phyloP scores from a whole-genome alignment of 2,329 filamentous ascomycete species.

The Neoscytalidium dimidiatum region DNA sequence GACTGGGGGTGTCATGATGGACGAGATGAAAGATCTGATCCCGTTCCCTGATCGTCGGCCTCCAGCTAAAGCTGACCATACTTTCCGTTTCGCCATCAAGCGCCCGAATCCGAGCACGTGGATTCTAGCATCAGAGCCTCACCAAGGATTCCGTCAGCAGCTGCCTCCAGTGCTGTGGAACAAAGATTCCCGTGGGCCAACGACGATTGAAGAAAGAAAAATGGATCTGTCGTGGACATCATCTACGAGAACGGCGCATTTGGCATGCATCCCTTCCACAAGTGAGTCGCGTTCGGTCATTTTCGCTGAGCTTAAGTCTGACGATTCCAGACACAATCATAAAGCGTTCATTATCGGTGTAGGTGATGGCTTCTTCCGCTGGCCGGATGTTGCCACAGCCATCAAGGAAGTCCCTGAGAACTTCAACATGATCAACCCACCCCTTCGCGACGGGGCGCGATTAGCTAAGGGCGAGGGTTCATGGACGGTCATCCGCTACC shows the following conservation, averaged over 20 bases:
- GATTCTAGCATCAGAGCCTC: neutral
- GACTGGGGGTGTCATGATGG: constrained; percentile 38
- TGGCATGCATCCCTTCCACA: constrained; percentile 31
- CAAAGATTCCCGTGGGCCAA: neutral
- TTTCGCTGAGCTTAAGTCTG: no score
- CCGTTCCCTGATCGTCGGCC: constrained; percentile 50
- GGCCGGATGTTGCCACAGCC: constrained; percentile 57
- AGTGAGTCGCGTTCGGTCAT: constrained; percentile 36
- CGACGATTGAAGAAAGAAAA: neutral
- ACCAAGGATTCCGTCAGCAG: neutral
- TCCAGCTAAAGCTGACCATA: constrained; percentile 46
- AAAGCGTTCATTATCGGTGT: constrained; percentile 60
- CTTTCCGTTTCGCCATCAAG: constrained; percentile 41
- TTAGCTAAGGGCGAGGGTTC: constrained; percentile 20
- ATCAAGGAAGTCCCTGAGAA: constrained; percentile 43
- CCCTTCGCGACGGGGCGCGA: constrained; percentile 53
- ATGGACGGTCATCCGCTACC: constrained; percentile 50
- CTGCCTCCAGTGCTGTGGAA: neutral
- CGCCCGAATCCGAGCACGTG: neutral
- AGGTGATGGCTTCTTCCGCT: constrained; percentile 52
- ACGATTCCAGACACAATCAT: constrained; percentile 57
- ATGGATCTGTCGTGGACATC: constrained; percentile 12
- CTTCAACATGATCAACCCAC: constrained; percentile 62
- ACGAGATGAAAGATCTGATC: constrained; percentile 46
- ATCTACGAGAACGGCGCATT: constrained; percentile 25